phyloP scores from a whole-genome alignment of 257 asterid species.

The Cruciata laevipes region DNA sequence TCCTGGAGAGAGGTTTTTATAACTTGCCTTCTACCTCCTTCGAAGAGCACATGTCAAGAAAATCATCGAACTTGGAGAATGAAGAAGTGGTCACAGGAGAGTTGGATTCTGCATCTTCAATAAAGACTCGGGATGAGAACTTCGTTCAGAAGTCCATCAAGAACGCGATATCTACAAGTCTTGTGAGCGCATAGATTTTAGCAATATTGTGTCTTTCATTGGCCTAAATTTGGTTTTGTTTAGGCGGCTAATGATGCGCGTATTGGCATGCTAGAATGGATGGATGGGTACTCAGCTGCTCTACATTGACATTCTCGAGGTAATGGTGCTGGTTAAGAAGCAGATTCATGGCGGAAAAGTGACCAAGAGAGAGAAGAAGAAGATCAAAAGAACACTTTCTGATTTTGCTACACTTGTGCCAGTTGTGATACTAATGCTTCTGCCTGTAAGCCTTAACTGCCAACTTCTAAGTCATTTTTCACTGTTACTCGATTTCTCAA shows the following conservation, averaged over 20 bases:
- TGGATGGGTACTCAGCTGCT: slow-evolving; percentile 81
- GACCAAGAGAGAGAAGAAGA: slow-evolving; percentile 55
- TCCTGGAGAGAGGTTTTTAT: slow-evolving; percentile 34
- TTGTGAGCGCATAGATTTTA: slow-evolving; percentile 37
- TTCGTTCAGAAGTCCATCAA: slow-evolving; percentile 40
- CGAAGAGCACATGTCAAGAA: slow-evolving; percentile 28
- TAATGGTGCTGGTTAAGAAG: slow-evolving; percentile 35
- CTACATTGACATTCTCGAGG: slow-evolving; percentile 41
- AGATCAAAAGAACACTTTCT: slow-evolving; percentile 43
- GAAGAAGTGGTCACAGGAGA: slow-evolving; percentile 23
- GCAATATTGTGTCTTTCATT: background rate
- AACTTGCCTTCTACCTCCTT: slow-evolving; percentile 27
- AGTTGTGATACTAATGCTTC: slow-evolving; percentile 61
- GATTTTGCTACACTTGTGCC: slow-evolving; percentile 69
- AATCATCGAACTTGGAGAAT: slow-evolving; percentile 25
- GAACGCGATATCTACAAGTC: slow-evolving; percentile 45
- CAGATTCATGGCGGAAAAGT: slow-evolving; percentile 37
- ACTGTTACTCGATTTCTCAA: background rate
- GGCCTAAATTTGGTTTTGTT: background rate
- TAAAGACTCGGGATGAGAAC: slow-evolving; percentile 28
- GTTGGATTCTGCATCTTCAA: slow-evolving; percentile 14
- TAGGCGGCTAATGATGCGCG: slow-evolving; percentile 15
- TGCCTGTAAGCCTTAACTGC: slow-evolving; percentile 51
- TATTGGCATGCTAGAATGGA: slow-evolving; percentile 37
- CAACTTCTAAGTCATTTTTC: background rate